These are phyloP conservation scores for Emericellopsis atlantica DNA, from an alignment of 2,329 filamentous ascomycete species.

Conservation along the genomic window DNA sequence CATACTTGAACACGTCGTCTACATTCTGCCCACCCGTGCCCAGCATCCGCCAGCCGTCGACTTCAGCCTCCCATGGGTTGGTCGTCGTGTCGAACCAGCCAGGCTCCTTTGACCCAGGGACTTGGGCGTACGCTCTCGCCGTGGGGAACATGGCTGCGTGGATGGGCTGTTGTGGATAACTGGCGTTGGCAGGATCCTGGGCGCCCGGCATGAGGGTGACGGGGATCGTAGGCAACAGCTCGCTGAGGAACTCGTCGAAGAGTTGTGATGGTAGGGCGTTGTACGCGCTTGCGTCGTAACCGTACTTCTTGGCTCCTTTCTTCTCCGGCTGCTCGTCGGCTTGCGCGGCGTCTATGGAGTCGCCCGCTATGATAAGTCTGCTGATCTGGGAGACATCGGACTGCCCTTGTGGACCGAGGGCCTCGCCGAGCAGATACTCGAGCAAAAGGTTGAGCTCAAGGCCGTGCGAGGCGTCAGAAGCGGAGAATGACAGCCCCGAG, in stretches of 20 bases:
- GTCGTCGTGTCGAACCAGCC: slow-evolving; percentile 83
- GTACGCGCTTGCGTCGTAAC: slow-evolving; percentile 82
- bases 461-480: slow-evolving; percentile 57
- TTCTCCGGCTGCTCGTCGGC: slow-evolving; percentile 30
- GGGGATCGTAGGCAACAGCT: slow-evolving; percentile 74
- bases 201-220: slow-evolving; percentile 79
- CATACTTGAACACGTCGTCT: slow-evolving; percentile 86
- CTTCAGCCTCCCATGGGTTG: slow-evolving; percentile 83
- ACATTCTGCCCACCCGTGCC: slow-evolving; percentile 87
- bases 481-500: slow-evolving; percentile 76
- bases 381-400: slow-evolving; percentile 55
- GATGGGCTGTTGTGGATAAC: slow-evolving; percentile 84
- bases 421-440: slow-evolving; percentile 82
- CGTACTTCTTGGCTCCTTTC: slow-evolving; percentile 64
- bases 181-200: slow-evolving; percentile 77
- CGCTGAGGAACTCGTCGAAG: slow-evolving; percentile 70
- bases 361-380: slow-evolving; percentile 81
- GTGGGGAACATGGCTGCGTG: slow-evolving; percentile 84
- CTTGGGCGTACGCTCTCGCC: slow-evolving; percentile 53
- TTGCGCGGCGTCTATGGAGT: slow-evolving; percentile 63
- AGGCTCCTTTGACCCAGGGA: slow-evolving; percentile 22
- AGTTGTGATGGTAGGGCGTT: slow-evolving; percentile 75
- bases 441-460: slow-evolving; percentile 65
- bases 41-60: slow-evolving; percentile 81
- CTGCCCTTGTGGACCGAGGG: slow-evolving; percentile 48